Base-by-base conservation (phyloP, 257 asterid species). In the Nemophila menziesii region DNA sequence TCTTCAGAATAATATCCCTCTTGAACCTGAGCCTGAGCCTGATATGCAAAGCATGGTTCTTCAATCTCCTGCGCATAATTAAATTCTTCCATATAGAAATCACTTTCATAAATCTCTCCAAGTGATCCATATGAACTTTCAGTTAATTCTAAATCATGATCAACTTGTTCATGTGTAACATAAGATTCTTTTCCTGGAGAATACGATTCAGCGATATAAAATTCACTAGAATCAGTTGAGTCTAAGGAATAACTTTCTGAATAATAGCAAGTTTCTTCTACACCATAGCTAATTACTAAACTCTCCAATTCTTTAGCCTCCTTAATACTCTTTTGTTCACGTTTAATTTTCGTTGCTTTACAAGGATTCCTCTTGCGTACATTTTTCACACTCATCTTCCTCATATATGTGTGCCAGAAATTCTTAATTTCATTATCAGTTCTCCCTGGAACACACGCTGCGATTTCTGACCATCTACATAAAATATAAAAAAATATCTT, bases 361-460 rank as follows among this genome's bases (percentile, higher is more conserved):
- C 7, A 29, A 7, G 8, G 7, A 29, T 29, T 29, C 1, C 5
- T 13, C 36, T 7, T 2, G 36, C 12, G 36, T 5, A 29, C 3
- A 29, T 7, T 29, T 29, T 29, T 29, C 12, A 29, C 8, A 5
- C 12, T 7, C n/a, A n/a, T n/a, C 1, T 29, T 29, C 36, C 36
- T 29, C 2, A 13, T 1, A 49, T 45, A 40, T 12, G 52, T 17
- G 53, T 45, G 51, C 39, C 20, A 54, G 16, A 54, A 54, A 33
- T 54, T 54, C 22, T 54, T 54, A 15, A 54, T 40, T 36, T 37
- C 40, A 24, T 44, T 44, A 16, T 54, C 60, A 16, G 60, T 54
- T 46, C 60, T 43, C 17, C 60, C 53, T 2, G 60, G 46, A 20
- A 55, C 23, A n/a, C 18, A 34, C 18, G 44, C 33, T 0, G 60